Evolutionary conservation across 2,329 filamentous ascomycete genomes (phyloP), one percentile per base, ranked within the genome.

Genomic region (Fusarium tuaranense): DNA sequence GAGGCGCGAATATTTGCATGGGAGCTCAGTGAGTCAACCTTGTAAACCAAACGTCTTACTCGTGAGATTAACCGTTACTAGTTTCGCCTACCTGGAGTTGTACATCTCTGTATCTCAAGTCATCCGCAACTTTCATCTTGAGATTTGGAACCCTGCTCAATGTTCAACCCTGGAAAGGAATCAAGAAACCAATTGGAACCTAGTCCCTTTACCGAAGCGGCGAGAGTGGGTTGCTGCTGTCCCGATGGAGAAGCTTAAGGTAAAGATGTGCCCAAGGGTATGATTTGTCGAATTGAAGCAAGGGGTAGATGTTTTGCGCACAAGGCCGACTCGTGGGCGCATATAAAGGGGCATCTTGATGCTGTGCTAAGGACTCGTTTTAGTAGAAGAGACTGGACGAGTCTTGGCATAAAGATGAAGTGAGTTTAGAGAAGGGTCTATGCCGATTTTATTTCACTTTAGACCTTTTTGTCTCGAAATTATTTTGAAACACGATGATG

Each of bases 1-100:
- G 78, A 41, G 78, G 80, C 1, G 67, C 79, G 0, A 79, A 79
- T 22, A 65, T 78, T 8, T 81, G 80, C 36, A 78, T 81, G 20
- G 77, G 78, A 12, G 63, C 71, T 2, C 79, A 80, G 78, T 80
- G 66, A 75, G 80, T 66, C 7, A 10, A 25, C 25, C 25, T 25
- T 5, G 4, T 4, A 25, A 25, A 4, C 30, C 9, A 30, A 30
- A 30, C 30, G 9, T 4, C 30, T 30, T 9, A 9, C 30, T 30
- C 30, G 30, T 30, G 30, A 4, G 7, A 8, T 30, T 30, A 30
- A 30, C 27, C 2, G 3, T 20, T 7, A 20, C 6, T 41, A 75
- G 71, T 38, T 73, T 74, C 16, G 64, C 73, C 0, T 75, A 75
- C 44, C 68, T 69, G 13, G 71, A 75, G 46, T 65, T 75, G 3